These are phyloP conservation scores for Podospora appendiculata DNA, from an alignment of 495 filamentous ascomycete species.

Conservation along the genomic window DNA sequence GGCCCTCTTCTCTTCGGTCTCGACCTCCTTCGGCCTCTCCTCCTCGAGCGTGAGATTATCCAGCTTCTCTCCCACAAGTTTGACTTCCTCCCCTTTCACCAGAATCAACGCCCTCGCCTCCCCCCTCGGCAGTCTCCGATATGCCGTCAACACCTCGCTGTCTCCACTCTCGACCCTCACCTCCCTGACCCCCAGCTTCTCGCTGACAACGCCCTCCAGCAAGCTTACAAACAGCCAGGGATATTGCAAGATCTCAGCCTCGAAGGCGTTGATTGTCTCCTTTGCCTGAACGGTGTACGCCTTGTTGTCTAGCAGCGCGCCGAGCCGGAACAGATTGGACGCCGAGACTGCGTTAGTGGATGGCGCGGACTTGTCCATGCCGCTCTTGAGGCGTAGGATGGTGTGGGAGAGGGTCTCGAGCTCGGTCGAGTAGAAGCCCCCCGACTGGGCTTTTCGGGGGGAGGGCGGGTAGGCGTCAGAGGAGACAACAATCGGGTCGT, in stretches of 20 bases:
- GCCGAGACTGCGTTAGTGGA: slow-evolving; percentile 81
- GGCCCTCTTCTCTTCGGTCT: too few relatives aligned
- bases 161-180: too few relatives aligned
- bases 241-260: slow-evolving; percentile 84
- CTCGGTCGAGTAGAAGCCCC: slow-evolving; percentile 85
- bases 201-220: slow-evolving; percentile 64
- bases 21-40: too few relatives aligned
- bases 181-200: slow-evolving; percentile 42
- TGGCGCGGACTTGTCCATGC: slow-evolving; percentile 84
- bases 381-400: slow-evolving; percentile 84
- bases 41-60: too few relatives aligned
- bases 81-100: too few relatives aligned
- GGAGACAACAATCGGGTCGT: slow-evolving; percentile 35
- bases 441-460: slow-evolving; percentile 36
- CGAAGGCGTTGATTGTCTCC: slow-evolving; percentile 74
- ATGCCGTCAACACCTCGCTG: too few relatives aligned
- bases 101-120: too few relatives aligned
- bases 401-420: slow-evolving; percentile 56
- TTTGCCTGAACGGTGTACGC: slow-evolving; percentile 56
- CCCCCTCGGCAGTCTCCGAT: too few relatives aligned
- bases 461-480: slow-evolving; percentile 18
- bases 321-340: slow-evolving; percentile 74
- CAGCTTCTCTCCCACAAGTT: too few relatives aligned
- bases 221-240: slow-evolving; percentile 81
- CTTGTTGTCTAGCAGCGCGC: slow-evolving; percentile 59